phyloP scores from a whole-genome alignment of 257 asterid species.

The Knoxia roxburghii region DNA sequence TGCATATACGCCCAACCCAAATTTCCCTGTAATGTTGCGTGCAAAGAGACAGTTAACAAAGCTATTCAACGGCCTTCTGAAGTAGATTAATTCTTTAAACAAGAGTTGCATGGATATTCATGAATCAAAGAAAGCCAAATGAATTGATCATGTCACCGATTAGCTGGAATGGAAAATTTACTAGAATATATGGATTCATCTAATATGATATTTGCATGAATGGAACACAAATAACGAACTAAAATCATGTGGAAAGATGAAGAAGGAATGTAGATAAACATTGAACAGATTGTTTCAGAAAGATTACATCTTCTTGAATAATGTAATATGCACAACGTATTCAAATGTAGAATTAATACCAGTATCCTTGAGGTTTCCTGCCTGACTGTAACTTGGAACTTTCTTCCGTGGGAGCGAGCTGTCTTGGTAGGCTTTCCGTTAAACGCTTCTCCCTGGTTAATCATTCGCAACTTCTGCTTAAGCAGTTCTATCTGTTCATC shows the following conservation, averaged over 20 bases:
- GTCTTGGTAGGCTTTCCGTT: conserved; percentile 86
- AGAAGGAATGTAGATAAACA: no score
- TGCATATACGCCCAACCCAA: conserved; percentile 98
- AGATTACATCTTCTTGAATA: neutral
- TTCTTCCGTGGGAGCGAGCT: conserved; percentile 89
- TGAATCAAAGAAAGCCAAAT: neutral
- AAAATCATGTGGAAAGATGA: neutral
- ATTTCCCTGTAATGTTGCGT: conserved; percentile 55
- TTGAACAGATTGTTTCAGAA: neutral
- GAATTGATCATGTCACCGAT: no score
- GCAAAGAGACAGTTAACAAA: neutral
- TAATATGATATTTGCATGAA: neutral
- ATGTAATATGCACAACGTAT: neutral
- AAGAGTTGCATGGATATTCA: neutral
- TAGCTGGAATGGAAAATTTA: neutral
- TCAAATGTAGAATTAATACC: conserved; percentile 28
- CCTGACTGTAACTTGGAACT: conserved; percentile 79
- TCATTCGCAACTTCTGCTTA: conserved; percentile 67
- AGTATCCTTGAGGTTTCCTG: conserved; percentile 84
- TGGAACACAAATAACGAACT: neutral
- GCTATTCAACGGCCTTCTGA: neutral
- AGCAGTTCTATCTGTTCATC: conserved; percentile 74
- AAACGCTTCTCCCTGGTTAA: conserved; percentile 76
- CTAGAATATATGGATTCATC: neutral
- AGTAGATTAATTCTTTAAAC: neutral